phyloP scores from a whole-genome alignment of 108 stramenopile species.

The Skeletonema costatum region DNA sequence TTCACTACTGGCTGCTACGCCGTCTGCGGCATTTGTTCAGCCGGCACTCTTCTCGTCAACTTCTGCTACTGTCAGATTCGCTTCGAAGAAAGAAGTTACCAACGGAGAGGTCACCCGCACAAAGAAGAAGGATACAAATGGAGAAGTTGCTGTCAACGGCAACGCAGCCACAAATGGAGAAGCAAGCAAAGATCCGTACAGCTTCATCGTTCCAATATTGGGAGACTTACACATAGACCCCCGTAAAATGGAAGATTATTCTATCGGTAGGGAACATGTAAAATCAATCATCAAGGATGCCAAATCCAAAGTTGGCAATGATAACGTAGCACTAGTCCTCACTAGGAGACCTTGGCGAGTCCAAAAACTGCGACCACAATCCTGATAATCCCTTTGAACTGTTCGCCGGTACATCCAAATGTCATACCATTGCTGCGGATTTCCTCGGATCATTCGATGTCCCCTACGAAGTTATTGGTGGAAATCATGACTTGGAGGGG shows the following conservation, averaged over 20 bases:
- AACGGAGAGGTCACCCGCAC: neutral
- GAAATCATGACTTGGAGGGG: conserved; percentile 92
- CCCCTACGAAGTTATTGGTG: conserved; percentile 53
- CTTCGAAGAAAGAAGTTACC: neutral
- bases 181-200: neutral
- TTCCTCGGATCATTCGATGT: conserved; percentile 68
- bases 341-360: conserved; percentile 57
- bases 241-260: conserved; percentile 79
- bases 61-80: neutral
- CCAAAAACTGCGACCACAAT: conserved; percentile 40
- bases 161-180: neutral
- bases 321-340: conserved; percentile 34
- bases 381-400: conserved; percentile 48
- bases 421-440: conserved; percentile 64
- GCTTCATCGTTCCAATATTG: conserved; percentile 36
- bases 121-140: neutral
- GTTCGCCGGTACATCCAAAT: conserved; percentile 69
- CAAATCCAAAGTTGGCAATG: conserved; percentile 55
- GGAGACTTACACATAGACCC: conserved; percentile 90
- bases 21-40: neutral
- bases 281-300: conserved; percentile 62
- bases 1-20: neutral
- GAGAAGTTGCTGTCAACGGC: neutral
- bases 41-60: neutral
- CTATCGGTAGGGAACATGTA: conserved; percentile 48